A percentile compares a stretch with the other conserved stretches of the same genome.
Evolutionary conservation across 768 basidiomycete species (phyloP).

Genomic region (Neoboletus brunneissimus): DNA sequence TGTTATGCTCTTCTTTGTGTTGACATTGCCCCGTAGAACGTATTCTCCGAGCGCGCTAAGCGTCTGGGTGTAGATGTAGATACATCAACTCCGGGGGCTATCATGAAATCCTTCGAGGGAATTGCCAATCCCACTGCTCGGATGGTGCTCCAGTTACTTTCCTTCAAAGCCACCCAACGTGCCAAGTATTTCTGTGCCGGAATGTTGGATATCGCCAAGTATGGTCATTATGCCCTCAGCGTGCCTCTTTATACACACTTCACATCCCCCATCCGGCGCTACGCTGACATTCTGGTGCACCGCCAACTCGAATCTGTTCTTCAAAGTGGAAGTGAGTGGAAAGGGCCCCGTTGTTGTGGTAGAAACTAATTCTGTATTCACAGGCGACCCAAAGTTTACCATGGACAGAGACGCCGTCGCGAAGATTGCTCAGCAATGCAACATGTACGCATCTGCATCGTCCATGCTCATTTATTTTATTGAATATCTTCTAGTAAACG

Average conservation of each 20-base stretch:
- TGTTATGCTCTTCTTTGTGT: background rate
- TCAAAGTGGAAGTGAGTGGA: constrained; percentile 57
- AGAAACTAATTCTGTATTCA: constrained; percentile 3
- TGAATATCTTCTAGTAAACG: constrained; percentile 58
- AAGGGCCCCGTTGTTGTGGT: background rate
- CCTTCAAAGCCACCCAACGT: constrained; percentile 87
- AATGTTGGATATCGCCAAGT: constrained; percentile 99
- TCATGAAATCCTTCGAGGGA: constrained; percentile 82
- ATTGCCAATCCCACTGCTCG: constrained; percentile 73
- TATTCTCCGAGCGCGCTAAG: constrained; percentile 76
- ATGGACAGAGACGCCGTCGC: constrained; percentile 99
- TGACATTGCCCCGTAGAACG: constrained; percentile 46
- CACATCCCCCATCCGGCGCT: constrained; percentile 89
- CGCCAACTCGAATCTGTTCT: constrained; percentile 92
- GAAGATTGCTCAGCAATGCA: constrained; percentile 97
- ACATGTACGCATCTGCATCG: constrained; percentile 61
- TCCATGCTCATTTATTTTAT: background rate
- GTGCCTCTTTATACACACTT: constrained; percentile 91
- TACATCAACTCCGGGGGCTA: constrained; percentile 66
- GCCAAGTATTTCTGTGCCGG: constrained; percentile 99
- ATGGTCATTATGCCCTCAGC: constrained; percentile 88
- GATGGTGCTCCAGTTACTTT: constrained; percentile 76
- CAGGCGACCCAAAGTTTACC: constrained; percentile 82
- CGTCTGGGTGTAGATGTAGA: constrained; percentile 85
- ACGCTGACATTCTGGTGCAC: constrained; percentile 93